These are phyloP conservation scores for Arthroderma uncinatum DNA, from an alignment of 2,329 filamentous ascomycete species.

Conservation along the genomic window DNA sequence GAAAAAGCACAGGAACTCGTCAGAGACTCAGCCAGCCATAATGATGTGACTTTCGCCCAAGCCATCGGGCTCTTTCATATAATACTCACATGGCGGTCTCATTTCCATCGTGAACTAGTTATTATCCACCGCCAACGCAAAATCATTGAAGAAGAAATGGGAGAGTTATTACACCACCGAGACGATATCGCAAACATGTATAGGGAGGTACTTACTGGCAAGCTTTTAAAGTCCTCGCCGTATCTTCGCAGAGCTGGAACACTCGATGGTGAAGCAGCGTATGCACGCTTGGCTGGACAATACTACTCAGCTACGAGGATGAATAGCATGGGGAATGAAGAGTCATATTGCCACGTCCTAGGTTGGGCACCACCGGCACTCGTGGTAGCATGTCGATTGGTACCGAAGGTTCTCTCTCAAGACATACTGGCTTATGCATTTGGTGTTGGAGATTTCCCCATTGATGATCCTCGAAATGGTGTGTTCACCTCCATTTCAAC, in stretches of 20 bases:
- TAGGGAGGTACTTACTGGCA: background rate
- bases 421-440: background rate
- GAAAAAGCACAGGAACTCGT: background rate
- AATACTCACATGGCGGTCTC: background rate
- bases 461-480: slow-evolving; percentile 6
- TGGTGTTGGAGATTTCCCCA: background rate
- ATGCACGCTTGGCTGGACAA: background rate
- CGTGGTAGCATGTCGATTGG: background rate
- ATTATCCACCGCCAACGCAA: background rate
- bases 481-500: background rate
- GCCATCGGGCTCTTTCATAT: background rate
- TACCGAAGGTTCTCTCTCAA: background rate
- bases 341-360: background rate
- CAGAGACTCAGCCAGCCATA: too few relatives aligned
- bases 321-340: background rate
- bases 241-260: background rate
- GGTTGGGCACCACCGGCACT: background rate
- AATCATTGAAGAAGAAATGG: background rate
- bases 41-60: background rate
- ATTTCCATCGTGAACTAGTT: background rate
- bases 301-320: background rate
- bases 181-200: background rate
- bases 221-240: background rate
- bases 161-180: background rate
- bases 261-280: background rate